Conservation (phyloP, 179 eudicot species). For the Silene noctiflora region DNA sequence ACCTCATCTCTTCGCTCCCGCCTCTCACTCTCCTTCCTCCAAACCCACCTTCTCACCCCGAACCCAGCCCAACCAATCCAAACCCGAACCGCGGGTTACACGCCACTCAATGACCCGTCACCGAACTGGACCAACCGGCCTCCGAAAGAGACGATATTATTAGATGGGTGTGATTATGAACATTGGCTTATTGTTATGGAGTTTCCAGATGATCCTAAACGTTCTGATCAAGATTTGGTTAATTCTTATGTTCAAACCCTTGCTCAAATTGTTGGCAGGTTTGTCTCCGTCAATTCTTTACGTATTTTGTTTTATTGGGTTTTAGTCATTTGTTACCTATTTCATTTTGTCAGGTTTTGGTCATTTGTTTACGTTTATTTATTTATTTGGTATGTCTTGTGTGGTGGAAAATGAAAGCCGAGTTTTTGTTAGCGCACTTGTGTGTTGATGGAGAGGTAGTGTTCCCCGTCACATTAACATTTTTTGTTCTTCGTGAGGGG, state of each 20-base stretch:
- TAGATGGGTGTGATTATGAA: conserved; percentile 87
- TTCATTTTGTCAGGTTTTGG: conserved; percentile 1
- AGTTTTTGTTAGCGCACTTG: no score
- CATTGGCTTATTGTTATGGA: conserved; percentile 95
- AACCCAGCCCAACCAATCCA: conserved; percentile 22
- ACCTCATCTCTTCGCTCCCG: conserved; percentile 20
- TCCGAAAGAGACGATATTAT: conserved; percentile 70
- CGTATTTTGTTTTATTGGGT: not conserved
- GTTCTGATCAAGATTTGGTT: conserved; percentile 65
- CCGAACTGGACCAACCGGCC: conserved; percentile 96
- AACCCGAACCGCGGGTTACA: conserved; percentile 65
- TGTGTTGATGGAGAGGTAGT: no score
- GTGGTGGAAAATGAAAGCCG: no score
- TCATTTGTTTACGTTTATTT: not conserved
- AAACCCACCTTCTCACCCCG: conserved; percentile 23
- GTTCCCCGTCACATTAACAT: no score
- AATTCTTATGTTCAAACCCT: conserved; percentile 66
- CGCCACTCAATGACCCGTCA: conserved; percentile 82
- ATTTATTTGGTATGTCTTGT: no score
- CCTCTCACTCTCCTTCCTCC: conserved; percentile 32
- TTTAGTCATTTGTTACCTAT: not conserved
- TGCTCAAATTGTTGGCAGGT: conserved; percentile 83
- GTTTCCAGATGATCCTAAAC: conserved; percentile 59
- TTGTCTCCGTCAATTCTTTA: not conserved
- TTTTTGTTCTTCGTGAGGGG: no score